Conservation (phyloP, 495 filamentous ascomycete species). For the Tuber melanosporum region DNA sequence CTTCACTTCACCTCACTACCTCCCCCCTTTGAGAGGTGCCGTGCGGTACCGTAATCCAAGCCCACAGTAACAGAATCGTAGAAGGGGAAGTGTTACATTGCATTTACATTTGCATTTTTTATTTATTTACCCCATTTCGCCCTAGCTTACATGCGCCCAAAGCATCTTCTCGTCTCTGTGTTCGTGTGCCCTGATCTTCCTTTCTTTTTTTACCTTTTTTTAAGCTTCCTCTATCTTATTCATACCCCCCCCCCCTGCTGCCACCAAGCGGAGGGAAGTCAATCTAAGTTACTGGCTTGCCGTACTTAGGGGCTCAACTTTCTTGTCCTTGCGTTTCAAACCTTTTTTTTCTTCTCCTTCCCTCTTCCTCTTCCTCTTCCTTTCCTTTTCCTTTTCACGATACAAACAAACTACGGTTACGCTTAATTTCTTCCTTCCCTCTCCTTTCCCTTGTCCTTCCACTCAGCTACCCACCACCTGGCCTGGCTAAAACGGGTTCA, state of each 20-base stretch:
- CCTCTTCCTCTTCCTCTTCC: slow-evolving; percentile 6
- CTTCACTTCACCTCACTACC: neutral
- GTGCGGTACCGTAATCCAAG: neutral
- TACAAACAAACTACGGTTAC: slow-evolving; percentile 23
- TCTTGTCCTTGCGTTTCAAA: slow-evolving; percentile 2
- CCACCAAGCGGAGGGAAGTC: neutral
- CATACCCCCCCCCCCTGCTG: neutral
- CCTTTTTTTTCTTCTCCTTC: neutral
- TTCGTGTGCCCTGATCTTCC: neutral
- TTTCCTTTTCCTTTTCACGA: slow-evolving; percentile 21
- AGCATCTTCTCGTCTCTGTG: neutral
- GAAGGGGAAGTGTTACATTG: neutral
- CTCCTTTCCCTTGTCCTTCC: slow-evolving; percentile 6
- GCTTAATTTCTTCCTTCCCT: neutral
- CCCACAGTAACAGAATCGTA: neutral
- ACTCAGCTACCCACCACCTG: neutral
- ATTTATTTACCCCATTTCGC: neutral
- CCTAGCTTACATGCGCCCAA: neutral
- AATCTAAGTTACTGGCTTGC: neutral
- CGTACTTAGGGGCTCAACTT: slow-evolving; percentile 4
- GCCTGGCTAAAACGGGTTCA: neutral
- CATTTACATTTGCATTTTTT: neutral
- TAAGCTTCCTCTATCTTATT: neutral
- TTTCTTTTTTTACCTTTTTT: neutral
- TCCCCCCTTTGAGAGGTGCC: neutral